These are phyloP conservation scores for Astrothelium macrocarpum DNA, from an alignment of 495 filamentous ascomycete species.

Conservation along the genomic window DNA sequence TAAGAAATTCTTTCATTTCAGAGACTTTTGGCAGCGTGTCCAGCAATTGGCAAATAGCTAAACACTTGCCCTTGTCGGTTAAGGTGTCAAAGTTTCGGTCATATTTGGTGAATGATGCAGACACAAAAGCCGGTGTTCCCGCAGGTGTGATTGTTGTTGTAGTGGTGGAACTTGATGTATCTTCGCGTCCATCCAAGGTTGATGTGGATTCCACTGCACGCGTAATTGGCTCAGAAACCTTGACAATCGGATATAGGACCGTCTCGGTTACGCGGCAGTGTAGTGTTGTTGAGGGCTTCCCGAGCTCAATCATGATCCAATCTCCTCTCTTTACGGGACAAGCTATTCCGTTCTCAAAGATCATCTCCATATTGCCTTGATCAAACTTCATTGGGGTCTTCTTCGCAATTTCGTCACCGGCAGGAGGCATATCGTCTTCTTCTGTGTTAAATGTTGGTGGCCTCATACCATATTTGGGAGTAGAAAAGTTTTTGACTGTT, in stretches of 20 bases:
- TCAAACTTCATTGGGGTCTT: conserved; percentile 25
- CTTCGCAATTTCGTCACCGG: neutral
- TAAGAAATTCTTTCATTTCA: conserved; percentile 54
- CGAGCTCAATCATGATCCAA: conserved; percentile 47
- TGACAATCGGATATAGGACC: conserved; percentile 26
- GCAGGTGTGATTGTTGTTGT: conserved; percentile 9
- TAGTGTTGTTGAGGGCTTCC: conserved; percentile 15
- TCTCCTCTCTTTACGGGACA: conserved; percentile 41
- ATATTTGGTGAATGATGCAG: conserved; percentile 36
- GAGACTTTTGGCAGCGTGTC: conserved; percentile 57
- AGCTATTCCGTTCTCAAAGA: conserved; percentile 19
- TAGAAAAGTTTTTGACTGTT: neutral
- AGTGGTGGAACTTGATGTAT: neutral
- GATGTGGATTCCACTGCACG: neutral
- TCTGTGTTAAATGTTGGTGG: neutral
- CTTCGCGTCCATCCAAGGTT: neutral
- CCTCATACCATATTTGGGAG: neutral
- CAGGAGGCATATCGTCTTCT: neutral
- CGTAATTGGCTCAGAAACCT: conserved; percentile 21
- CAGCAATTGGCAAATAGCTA: conserved; percentile 49
- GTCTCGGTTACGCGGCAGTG: conserved; percentile 40
- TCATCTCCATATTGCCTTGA: conserved; percentile 35
- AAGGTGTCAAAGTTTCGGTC: conserved; percentile 49
- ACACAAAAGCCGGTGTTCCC: conserved; percentile 15
- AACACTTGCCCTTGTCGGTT: conserved; percentile 37